Conservation (phyloP, 495 filamentous ascomycete genomes). For the Elasticomyces elasticus region DNA sequence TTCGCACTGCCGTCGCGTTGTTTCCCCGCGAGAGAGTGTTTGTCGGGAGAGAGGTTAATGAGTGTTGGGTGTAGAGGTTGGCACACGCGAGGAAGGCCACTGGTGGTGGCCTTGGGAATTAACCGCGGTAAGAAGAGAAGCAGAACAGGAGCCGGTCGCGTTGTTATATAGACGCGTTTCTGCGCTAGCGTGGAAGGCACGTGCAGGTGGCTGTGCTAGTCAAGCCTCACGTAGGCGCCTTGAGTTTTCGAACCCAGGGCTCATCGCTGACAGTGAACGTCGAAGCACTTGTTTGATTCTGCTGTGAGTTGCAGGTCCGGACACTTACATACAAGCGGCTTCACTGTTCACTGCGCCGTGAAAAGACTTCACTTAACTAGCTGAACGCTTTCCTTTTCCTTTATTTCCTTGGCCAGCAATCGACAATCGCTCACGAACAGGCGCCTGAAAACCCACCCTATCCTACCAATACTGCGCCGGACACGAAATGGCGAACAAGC, state of each 20-base stretch:
- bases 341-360: neutral
- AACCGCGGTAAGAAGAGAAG: conserved; percentile 13
- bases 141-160: neutral
- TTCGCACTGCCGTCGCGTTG: too few relatives aligned
- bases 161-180: neutral
- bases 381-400: neutral
- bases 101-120: conserved; percentile 12
- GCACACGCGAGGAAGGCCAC: too few relatives aligned
- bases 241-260: too few relatives aligned
- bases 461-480: neutral
- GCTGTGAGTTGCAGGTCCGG: neutral
- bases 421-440: neutral
- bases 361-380: neutral
- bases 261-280: too few relatives aligned
- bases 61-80: conserved; percentile 9
- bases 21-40: neutral
- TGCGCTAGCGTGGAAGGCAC: too few relatives aligned
- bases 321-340: neutral
- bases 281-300: too few relatives aligned
- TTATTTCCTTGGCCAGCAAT: neutral
- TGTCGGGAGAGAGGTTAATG: conserved; percentile 10
- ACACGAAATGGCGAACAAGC: conserved; percentile 39
- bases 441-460: neutral
- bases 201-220: too few relatives aligned
- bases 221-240: too few relatives aligned